Evolutionary conservation across 1,284 basidiomycete species (phyloP).

Genomic region (Tetrapyrgos nigripes): DNA sequence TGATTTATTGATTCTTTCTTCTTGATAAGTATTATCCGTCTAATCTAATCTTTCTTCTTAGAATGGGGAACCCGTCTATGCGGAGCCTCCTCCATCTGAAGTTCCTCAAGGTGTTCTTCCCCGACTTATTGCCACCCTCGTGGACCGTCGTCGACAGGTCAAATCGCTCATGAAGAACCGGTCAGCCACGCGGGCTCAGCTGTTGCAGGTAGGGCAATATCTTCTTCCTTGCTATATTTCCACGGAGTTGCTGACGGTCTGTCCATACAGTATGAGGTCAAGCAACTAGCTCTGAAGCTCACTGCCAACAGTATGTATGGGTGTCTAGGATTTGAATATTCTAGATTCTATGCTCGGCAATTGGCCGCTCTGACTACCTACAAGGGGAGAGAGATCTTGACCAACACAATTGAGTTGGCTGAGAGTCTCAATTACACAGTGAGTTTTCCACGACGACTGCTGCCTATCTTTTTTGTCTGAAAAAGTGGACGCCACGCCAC

Average conservation of each 20-base stretch:
- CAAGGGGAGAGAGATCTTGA: constrained; percentile 98
- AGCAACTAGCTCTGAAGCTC: constrained; percentile 96
- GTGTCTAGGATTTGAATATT: constrained; percentile 97
- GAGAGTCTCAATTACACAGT: constrained; percentile 91
- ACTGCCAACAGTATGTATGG: constrained; percentile 99
- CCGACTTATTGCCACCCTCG: constrained; percentile 94
- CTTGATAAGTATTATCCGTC: background rate
- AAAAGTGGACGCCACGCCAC: too few species aligned
- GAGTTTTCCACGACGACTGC: constrained; percentile 38
- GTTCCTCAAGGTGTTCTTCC: constrained; percentile 90
- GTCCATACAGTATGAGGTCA: constrained; percentile 86
- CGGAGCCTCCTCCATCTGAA: constrained; percentile 83
- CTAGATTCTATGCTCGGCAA: constrained; percentile 96
- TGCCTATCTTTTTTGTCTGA: constrained; percentile 3
- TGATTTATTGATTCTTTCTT: constrained; percentile 38
- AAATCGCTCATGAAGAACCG: constrained; percentile 97
- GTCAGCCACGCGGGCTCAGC: constrained; percentile 74
- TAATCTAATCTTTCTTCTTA: constrained; percentile 34
- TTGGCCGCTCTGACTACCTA: constrained; percentile 96
- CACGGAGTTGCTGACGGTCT: background rate
- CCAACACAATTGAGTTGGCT: constrained; percentile 91
- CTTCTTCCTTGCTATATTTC: background rate
- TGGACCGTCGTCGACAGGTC: constrained; percentile 88
- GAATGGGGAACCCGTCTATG: constrained; percentile 86
- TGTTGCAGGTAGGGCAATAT: constrained; percentile 77